Evolutionary conservation across 2,329 filamentous ascomycete genomes (phyloP), one percentile per base, ranked within the genome.

Genomic region (Pseudodiploospora longispora): DNA sequence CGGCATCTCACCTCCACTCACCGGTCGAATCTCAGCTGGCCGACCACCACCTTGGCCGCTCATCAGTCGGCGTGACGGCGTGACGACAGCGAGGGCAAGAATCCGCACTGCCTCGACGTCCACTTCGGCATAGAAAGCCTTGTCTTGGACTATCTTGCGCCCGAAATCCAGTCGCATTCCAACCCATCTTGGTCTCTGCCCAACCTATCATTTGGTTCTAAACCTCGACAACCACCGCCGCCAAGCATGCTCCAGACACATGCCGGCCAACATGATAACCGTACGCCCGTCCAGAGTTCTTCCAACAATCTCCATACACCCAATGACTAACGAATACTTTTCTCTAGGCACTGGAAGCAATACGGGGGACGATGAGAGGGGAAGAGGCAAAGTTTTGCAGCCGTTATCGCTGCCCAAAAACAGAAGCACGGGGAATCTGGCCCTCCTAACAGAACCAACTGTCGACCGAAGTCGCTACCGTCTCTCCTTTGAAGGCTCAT

Each of bases 401-500:
- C 62, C 70, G 38, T 59, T 78, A 46, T 69, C 72, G 48, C 66
- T 83, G 44, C 78, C 78, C 46, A 83, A 82, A 63, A 83, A 82
- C 60, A 71, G 75, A 55, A 82, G 79, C 60, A 82, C 79, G n/a
- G 74, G 77, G 42, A 82, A 82, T 57, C 69, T 83, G 47, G 64
- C 69, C 46, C 60, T 73, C 51, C 60, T 67, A 51, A 60, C 61
- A 50, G 72, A 76, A 48, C 63, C 56, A n/a, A 42, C 49, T 28
- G 64, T 76, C 41, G 78, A 82, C 52, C 78, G 75, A 51, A 71
- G 74, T 52, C 71, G 78, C 67, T 73, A 81, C 61, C 82, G 85
- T 49, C 82, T 87, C 66, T 91, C 87, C 41, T 82, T 90, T 59
- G 88, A 93, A 63, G 81, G 80, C 46, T 77, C 81, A 42, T 72